Evolutionary conservation across 2,329 filamentous ascomycete genomes (phyloP).

Genomic region (Microdochium bolleyi): DNA sequence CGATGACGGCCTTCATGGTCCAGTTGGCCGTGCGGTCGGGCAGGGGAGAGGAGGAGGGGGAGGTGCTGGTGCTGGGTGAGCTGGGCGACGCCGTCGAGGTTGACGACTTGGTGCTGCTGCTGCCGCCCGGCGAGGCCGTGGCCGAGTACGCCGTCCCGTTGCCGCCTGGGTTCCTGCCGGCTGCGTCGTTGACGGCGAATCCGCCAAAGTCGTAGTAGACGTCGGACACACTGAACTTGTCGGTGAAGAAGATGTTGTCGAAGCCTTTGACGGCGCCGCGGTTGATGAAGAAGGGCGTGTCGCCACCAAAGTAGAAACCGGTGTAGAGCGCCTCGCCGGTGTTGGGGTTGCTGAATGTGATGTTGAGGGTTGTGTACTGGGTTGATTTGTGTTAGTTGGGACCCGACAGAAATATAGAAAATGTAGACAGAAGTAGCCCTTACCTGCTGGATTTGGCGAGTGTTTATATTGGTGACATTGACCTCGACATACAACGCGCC

Average conservation of each 20-base stretch:
- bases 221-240: constrained; percentile 33
- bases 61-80: background rate
- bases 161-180: background rate
- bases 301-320: constrained; percentile 39
- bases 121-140: background rate
- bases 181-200: background rate
- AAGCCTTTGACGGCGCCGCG: constrained; percentile 39
- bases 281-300: constrained; percentile 41
- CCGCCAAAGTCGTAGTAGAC: constrained; percentile 12
- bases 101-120: constrained; percentile 4
- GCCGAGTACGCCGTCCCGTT: background rate
- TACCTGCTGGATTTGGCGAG: constrained; percentile 10
- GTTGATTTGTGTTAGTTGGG: too few species aligned
- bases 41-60: constrained; percentile 1
- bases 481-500: constrained; percentile 46
- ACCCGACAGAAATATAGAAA: too few species aligned
- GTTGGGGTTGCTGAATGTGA: constrained; percentile 41
- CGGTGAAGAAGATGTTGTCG: constrained; percentile 45
- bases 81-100: background rate
- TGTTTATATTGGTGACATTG: constrained; percentile 30
- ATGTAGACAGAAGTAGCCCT: too few species aligned
- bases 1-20: constrained; percentile 38
- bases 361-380: constrained; percentile 32
- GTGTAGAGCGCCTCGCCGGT: constrained; percentile 39
- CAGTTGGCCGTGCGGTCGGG: constrained; percentile 2